Evolutionary conservation across 2,329 filamentous ascomycete genomes (phyloP), one percentile per base, ranked within the genome.

Genomic region (Ambrosiella cleistominuta): DNA sequence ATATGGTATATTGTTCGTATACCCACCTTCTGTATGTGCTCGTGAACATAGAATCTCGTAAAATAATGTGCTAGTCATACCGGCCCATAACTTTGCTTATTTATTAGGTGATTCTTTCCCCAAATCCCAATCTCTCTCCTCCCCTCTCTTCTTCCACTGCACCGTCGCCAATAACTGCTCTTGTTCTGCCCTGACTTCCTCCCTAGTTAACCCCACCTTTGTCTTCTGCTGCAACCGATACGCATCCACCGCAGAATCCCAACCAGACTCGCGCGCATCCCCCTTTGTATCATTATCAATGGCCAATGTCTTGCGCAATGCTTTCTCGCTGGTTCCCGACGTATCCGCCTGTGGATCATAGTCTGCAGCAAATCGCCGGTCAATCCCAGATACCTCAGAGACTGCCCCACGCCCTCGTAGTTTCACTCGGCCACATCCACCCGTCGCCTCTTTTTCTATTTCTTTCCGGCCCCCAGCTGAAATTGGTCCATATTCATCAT

Each of bases 231-330:
- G 81, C 66, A 95, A 88, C 44, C 85, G 79, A 58, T 88, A 75
- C 3, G 83, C 82, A 69, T 95, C 88, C 0, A 93, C 73, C 0
- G 86, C 82, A 64, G 87, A 80, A 50, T 87, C 85, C 89, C 88
- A 95, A 61, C 87, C 81, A 61, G 83, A 81, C 36, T 75, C 75
- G 19, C 68, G 69, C 17, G 15, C 17, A 8, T 17, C 27, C n/a
- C 15, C 45, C 36, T 7, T 27, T 7, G 8, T 15, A 27, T 35
- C 19, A 36, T 36, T 27, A 13, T 7, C 13, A 13, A 15, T 15
- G 8, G 15, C 36, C n/a, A 12, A 11, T 13, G 27, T 12, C 19
- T 51, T 51, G 6, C 47, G 47, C 13, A 51, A 35, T 11, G 9
- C 13, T 9, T 36, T 51, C 9, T 51, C 5, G 11, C 17, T 38